phyloP scores from a whole-genome alignment of 768 basidiomycete genomes.

The Tulasnella sp. region DNA sequence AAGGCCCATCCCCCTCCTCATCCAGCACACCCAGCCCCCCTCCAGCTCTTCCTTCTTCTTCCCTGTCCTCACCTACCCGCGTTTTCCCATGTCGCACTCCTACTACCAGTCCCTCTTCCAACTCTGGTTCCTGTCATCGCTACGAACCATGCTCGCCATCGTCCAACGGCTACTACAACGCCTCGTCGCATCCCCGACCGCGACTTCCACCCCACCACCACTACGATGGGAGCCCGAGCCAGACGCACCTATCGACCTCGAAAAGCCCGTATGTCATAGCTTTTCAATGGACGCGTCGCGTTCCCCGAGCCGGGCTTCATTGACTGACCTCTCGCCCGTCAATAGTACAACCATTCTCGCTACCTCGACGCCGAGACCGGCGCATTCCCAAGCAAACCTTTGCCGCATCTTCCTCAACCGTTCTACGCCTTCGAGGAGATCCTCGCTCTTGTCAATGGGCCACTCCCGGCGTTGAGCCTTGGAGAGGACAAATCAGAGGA shows the following conservation, averaged over 20 bases:
- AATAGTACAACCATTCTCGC: constrained; percentile 19
- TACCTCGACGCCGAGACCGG: constrained; percentile 27
- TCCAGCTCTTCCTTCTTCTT: constrained; percentile 2
- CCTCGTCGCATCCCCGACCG: background rate
- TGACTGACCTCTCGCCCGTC: background rate
- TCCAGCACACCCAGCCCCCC: constrained; percentile 1
- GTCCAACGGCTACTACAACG: background rate
- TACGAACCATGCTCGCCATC: background rate
- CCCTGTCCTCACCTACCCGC: background rate
- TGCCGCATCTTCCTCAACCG: constrained; percentile 21
- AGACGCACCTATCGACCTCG: constrained; percentile 16
- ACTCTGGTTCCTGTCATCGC: constrained; percentile 10
- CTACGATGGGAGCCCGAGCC: background rate
- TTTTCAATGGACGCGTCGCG: background rate
- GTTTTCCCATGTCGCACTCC: constrained; percentile 1
- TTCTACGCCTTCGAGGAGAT: constrained; percentile 23
- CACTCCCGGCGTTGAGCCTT: constrained; percentile 25
- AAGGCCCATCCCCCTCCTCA: constrained; percentile 5
- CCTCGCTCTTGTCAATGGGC: constrained; percentile 28
- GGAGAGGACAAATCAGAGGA: constrained; percentile 30
- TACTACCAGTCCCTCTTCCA: background rate
- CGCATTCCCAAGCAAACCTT: constrained; percentile 24
- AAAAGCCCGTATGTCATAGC: constrained; percentile 14
- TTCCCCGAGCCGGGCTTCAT: background rate
- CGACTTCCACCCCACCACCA: background rate